These are phyloP conservation scores for Pythium volutum DNA, from an alignment of 352 stramenopile genomes.

Conservation along the genomic window DNA sequence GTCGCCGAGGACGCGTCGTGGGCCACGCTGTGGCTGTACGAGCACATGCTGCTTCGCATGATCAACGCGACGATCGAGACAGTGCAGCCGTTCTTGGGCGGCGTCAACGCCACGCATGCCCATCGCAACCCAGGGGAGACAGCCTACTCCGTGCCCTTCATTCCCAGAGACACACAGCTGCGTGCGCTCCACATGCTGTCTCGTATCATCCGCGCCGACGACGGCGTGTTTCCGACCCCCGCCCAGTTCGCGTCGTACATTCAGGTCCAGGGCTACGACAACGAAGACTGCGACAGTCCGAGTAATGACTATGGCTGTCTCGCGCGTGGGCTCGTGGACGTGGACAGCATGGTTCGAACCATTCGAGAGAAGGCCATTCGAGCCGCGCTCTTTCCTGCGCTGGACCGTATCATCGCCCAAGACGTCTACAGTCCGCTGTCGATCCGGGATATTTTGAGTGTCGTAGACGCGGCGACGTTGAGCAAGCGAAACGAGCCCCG, in stretches of 20 bases:
- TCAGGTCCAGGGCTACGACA: slow-evolving; percentile 30
- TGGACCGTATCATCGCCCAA: slow-evolving; percentile 54
- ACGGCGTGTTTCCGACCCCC: slow-evolving; percentile 49
- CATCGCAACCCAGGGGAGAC: slow-evolving; percentile 36
- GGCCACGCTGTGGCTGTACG: slow-evolving; percentile 49
- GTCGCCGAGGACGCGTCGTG: slow-evolving; percentile 54
- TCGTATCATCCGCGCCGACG: slow-evolving; percentile 42
- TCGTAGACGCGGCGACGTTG: slow-evolving; percentile 29
- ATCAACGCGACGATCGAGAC: slow-evolving; percentile 38
- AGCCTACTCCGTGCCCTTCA: slow-evolving; percentile 30
- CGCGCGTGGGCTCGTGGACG: slow-evolving; percentile 43
- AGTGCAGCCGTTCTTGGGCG: slow-evolving; percentile 47
- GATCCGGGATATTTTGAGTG: slow-evolving; percentile 34
- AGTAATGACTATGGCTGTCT: slow-evolving; percentile 60
- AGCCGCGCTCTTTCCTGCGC: slow-evolving; percentile 39
- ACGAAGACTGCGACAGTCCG: slow-evolving; percentile 45
- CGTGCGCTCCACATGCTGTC: slow-evolving; percentile 38
- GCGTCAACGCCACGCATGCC: slow-evolving; percentile 58
- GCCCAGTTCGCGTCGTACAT: slow-evolving; percentile 51
- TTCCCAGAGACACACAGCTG: slow-evolving; percentile 36
- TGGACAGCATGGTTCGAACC: slow-evolving; percentile 37
- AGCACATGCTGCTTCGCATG: slow-evolving; percentile 37
- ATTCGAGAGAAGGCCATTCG: slow-evolving; percentile 39
- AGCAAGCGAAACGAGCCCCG: slow-evolving; percentile 19
- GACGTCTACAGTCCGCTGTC: slow-evolving; percentile 46